A percentile compares a stretch with the other conserved stretches of the same genome.
These are phyloP conservation scores for Talaromyces sp. DNA, from an alignment of 2,329 filamentous ascomycete species.

Conservation along the genomic window DNA sequence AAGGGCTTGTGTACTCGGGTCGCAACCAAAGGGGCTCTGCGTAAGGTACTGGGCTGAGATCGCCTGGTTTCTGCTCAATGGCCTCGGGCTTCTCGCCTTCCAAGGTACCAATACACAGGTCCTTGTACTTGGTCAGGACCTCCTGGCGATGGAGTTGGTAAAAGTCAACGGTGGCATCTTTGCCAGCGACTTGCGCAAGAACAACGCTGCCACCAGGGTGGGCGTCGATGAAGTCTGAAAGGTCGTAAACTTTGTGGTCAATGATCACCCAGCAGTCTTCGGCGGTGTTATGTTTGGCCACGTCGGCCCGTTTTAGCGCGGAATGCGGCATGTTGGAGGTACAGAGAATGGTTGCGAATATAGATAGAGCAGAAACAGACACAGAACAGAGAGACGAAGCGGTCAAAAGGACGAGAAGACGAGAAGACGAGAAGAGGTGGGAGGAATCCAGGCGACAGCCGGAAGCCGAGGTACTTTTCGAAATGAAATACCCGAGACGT, in stretches of 20 bases:
- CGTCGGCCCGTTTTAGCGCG: slow-evolving; percentile 49
- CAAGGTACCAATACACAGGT: slow-evolving; percentile 69
- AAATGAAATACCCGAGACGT: neutral
- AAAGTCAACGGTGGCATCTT: slow-evolving; percentile 75
- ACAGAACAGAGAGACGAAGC: neutral
- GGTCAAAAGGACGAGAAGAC: neutral
- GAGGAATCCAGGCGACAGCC: neutral
- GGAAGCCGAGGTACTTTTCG: slow-evolving; percentile 2
- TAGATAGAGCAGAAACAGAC: neutral
- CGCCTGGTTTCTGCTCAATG: slow-evolving; percentile 62
- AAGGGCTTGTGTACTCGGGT: slow-evolving; percentile 70
- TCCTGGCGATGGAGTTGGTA: slow-evolving; percentile 92
- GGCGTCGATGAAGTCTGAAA: slow-evolving; percentile 77
- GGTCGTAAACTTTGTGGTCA: slow-evolving; percentile 81
- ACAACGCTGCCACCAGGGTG: slow-evolving; percentile 80
- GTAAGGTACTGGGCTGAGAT: slow-evolving; percentile 73
- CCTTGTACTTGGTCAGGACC: slow-evolving; percentile 73
- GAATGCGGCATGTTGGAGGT: slow-evolving; percentile 8
- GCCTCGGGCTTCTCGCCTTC: slow-evolving; percentile 70
- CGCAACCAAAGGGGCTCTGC: slow-evolving; percentile 80
- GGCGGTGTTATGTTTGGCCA: slow-evolving; percentile 69
- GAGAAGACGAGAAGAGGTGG: neutral
- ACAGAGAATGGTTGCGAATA: neutral
- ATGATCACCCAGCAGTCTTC: slow-evolving; percentile 79
- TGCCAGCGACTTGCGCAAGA: slow-evolving; percentile 71